These are phyloP conservation scores for Kwoniella dendrophila DNA, from an alignment of 768 basidiomycete genomes.

Conservation along the genomic window DNA sequence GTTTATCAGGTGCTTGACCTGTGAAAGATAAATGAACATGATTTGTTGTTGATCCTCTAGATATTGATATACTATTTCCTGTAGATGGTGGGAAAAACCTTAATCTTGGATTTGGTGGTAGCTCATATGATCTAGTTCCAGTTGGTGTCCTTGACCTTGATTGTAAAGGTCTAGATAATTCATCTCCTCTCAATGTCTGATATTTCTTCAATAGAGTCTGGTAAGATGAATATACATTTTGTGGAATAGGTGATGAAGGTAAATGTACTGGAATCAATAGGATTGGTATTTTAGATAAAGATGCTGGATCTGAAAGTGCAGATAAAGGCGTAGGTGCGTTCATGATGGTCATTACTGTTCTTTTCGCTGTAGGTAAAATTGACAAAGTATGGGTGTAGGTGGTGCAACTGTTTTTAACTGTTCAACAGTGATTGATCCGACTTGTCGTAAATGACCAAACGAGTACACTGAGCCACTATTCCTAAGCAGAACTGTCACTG, in stretches of 20 bases:
- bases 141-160: constrained; percentile 60
- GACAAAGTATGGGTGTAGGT: background rate
- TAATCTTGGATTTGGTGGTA: constrained; percentile 27
- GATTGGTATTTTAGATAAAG: constrained; percentile 80
- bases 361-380: background rate
- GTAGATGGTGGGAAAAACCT: constrained; percentile 82
- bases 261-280: constrained; percentile 74
- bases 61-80: constrained; percentile 55
- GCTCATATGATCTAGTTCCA: constrained; percentile 20
- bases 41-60: constrained; percentile 63
- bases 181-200: constrained; percentile 70
- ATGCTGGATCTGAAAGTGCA: constrained; percentile 54
- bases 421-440: background rate
- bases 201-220: constrained; percentile 76
- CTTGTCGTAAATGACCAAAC: background rate
- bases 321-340: constrained; percentile 30
- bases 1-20: constrained; percentile 71
- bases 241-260: constrained; percentile 65
- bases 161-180: constrained; percentile 59
- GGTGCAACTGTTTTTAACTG: background rate
- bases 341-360: constrained; percentile 10
- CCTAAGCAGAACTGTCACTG: background rate
- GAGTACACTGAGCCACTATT: background rate
- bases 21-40: constrained; percentile 78
- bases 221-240: constrained; percentile 72